Evolutionary conservation across 2,329 filamentous ascomycete species (phyloP), one percentile per base, ranked within the genome.

Genomic region (Fusarium sterilihyphosum): DNA sequence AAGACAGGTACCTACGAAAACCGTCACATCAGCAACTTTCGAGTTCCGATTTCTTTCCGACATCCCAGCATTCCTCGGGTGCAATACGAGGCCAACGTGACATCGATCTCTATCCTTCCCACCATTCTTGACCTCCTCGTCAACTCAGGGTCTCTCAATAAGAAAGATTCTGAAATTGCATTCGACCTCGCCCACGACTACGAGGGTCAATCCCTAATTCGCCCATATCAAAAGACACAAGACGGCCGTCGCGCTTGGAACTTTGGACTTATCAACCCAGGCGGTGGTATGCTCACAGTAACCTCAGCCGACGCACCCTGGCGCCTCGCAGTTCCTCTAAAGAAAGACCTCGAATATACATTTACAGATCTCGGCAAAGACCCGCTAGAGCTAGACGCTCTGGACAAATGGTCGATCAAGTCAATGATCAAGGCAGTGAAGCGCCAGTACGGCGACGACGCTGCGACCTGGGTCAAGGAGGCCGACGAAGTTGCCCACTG

Each of bases 241-340:
- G 67, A 77, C 22, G 80, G 77, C 26, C 70, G 74, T 8, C 74
- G 74, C 24, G 72, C 74, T 24, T 82, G 81, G 81, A 81, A 82
- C 53, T 81, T 81, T 65, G 80, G 78, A 29, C 76, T 82, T 43
- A 76, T 82, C 56, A 82, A 82, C 62, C 78, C 80, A 5, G 81
- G 81, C 17, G 75, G 80, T 33, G 78, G 78, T 60, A 80, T 81
- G 77, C 66, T 82, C 35, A 76, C 77, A 22, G 74, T 82, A 9
- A 80, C 80, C n/a, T 74, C 78, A 20, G 71, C 79, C 22, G 64
- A 83, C 77, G n/a, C 80, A 78, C 43, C 79, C 3, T 78, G 79
- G 74, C 75, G 79, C 58, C 67, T 82, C 29, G 77, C 81, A 14
- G 71, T 82, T 24, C 81, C 81, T 16, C 63, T 82, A 11, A 76